phyloP scores from a whole-genome alignment of 208 protist species.

The Angomonas deanei region DNA sequence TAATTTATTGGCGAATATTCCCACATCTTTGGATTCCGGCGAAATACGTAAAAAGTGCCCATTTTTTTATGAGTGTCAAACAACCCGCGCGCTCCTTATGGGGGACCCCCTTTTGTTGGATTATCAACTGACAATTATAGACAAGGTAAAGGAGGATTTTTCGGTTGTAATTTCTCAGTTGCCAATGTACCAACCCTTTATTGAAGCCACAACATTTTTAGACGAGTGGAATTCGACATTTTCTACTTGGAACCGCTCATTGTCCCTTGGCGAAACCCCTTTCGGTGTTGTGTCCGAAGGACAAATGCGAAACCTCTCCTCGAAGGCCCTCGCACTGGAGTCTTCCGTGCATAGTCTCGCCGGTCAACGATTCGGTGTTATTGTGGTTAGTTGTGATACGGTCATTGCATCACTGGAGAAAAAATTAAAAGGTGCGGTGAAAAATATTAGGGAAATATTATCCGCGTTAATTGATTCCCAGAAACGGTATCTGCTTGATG shows the following conservation, averaged over 20 bases:
- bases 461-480: constrained; percentile 22
- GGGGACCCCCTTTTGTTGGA: constrained; percentile 7
- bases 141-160: constrained; percentile 26
- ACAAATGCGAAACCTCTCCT: constrained; percentile 35
- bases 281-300: constrained; percentile 25
- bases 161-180: constrained; percentile 15
- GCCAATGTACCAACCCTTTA: constrained; percentile 21
- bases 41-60: constrained; percentile 4
- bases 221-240: constrained; percentile 18
- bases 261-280: constrained; percentile 5
- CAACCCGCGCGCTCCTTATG: not conserved
- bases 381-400: constrained; percentile 33
- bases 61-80: constrained; percentile 1
- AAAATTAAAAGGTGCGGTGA: constrained; percentile 34
- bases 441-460: constrained; percentile 29
- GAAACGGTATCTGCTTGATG: constrained; percentile 19
- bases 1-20: constrained; percentile 12
- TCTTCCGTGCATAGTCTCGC: constrained; percentile 35
- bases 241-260: constrained; percentile 6
- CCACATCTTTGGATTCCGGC: constrained; percentile 21
- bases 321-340: constrained; percentile 33
- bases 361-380: constrained; percentile 27
- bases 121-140: constrained; percentile 11
- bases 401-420: constrained; percentile 13
- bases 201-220: constrained; percentile 19